Evolutionary conservation across 768 basidiomycete species (phyloP).

Genomic region (Rhizopogon rudus): DNA sequence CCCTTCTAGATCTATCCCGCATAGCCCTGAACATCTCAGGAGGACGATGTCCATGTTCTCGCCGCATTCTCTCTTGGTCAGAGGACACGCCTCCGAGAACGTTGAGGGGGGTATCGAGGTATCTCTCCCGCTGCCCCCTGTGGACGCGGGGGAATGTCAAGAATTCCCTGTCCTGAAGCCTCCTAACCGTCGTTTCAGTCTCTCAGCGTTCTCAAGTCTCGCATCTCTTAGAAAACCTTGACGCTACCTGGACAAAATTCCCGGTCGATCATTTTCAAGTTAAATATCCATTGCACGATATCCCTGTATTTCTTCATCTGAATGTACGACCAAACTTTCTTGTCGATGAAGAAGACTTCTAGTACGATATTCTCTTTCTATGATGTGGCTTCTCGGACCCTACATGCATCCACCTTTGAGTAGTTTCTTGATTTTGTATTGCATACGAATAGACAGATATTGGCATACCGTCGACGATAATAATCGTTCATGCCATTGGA

Average conservation of each 20-base stretch:
- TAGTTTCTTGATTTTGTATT: not conserved
- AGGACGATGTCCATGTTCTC: constrained; percentile 16
- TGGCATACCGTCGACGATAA: not conserved
- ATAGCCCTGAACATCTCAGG: not conserved
- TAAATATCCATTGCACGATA: not conserved
- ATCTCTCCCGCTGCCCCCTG: constrained; percentile 6
- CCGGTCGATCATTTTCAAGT: not conserved
- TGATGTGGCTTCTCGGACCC: not conserved
- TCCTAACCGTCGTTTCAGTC: constrained; percentile 24
- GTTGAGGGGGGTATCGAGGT: not conserved
- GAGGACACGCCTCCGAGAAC: constrained; percentile 8
- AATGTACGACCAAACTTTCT: not conserved
- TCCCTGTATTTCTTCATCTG: too few species aligned
- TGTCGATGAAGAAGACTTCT: not conserved
- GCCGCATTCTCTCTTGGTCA: constrained; percentile 18
- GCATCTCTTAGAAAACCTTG: not conserved
- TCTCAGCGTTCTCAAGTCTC: constrained; percentile 23
- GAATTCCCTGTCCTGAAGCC: constrained; percentile 5
- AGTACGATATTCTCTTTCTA: not conserved
- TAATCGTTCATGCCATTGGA: not conserved
- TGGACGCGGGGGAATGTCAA: constrained; percentile 10
- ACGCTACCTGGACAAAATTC: not conserved
- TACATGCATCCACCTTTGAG: not conserved
- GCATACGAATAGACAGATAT: not conserved
- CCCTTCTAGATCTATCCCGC: constrained; percentile 3